These are phyloP conservation scores for Pseudisothecium myosuroides DNA, from an alignment of 225 moss, liverwort and hornwort species.

Conservation along the genomic window DNA sequence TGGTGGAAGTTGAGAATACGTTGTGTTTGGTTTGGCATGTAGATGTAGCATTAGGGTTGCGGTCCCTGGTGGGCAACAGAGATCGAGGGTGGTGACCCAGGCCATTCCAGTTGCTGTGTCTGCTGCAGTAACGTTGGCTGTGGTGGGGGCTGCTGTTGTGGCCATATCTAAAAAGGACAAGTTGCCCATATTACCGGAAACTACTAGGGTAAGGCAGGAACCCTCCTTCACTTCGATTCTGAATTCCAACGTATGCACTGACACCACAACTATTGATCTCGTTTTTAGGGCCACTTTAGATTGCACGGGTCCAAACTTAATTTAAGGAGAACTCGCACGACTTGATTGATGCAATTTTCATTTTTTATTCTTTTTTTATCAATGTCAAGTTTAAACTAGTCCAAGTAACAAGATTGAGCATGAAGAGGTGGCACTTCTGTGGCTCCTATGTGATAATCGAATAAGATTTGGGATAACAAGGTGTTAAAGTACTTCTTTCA, in stretches of 20 bases:
- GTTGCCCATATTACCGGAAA: constrained; percentile 24
- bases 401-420: not conserved
- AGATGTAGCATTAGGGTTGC: constrained; percentile 18
- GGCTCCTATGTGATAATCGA: not conserved
- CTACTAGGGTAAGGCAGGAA: constrained; percentile 22
- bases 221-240: not conserved
- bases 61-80: constrained; percentile 7
- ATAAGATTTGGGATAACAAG: not conserved
- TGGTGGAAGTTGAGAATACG: not conserved
- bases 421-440: not conserved
- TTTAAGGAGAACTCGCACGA: not conserved
- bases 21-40: not conserved
- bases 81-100: constrained; percentile 38
- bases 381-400: not conserved
- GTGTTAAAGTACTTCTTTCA: not conserved
- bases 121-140: constrained; percentile 47
- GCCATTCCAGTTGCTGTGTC: constrained; percentile 64
- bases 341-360: not conserved
- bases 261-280: not conserved
- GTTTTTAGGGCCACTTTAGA: not conserved
- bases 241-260: not conserved
- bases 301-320: not conserved
- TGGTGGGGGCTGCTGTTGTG: constrained; percentile 68
- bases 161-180: constrained; percentile 31
- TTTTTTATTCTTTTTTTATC: not conserved